Evolutionary conservation across 2,329 filamentous ascomycete species (phyloP).

Genomic region (Diaporthe caulivora): DNA sequence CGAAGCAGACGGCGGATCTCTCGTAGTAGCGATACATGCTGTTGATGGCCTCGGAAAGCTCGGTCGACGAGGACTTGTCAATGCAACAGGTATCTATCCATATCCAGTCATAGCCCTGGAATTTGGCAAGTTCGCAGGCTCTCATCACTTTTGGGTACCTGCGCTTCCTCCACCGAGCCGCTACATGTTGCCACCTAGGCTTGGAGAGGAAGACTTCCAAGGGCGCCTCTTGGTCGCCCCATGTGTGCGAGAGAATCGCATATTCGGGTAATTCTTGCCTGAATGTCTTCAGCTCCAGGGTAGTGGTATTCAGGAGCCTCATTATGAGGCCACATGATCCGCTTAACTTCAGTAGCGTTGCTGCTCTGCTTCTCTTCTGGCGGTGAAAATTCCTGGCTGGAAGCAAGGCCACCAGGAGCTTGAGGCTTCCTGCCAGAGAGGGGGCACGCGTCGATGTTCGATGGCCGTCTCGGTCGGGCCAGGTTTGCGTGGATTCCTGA

Average conservation of each 20-base stretch:
- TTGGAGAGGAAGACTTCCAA: conserved; percentile 40
- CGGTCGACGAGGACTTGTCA: conserved; percentile 50
- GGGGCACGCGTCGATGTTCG: not conserved
- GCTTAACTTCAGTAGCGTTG: not conserved
- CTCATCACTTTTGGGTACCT: conserved; percentile 49
- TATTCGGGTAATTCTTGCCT: conserved; percentile 45
- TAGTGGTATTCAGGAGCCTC: conserved; percentile 30
- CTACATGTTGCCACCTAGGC: conserved; percentile 46
- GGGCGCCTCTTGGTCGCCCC: conserved; percentile 50
- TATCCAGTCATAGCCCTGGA: conserved; percentile 45
- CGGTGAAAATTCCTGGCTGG: too few relatives aligned
- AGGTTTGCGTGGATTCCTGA: not conserved
- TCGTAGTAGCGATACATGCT: conserved; percentile 52
- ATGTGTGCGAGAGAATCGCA: conserved; percentile 56
- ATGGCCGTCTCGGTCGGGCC: not conserved
- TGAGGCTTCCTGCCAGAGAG: not conserved
- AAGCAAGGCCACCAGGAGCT: too few relatives aligned
- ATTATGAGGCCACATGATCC: conserved; percentile 5
- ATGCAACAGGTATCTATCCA: conserved; percentile 56
- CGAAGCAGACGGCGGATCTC: conserved; percentile 48
- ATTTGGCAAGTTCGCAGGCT: conserved; percentile 48
- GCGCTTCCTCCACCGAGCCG: conserved; percentile 42
- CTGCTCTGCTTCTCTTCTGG: not conserved
- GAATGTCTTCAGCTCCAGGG: conserved; percentile 16
- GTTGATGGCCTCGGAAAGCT: conserved; percentile 53